These are phyloP conservation scores for Forsythia suspensa DNA, from an alignment of 257 asterid genomes.

Conservation along the genomic window DNA sequence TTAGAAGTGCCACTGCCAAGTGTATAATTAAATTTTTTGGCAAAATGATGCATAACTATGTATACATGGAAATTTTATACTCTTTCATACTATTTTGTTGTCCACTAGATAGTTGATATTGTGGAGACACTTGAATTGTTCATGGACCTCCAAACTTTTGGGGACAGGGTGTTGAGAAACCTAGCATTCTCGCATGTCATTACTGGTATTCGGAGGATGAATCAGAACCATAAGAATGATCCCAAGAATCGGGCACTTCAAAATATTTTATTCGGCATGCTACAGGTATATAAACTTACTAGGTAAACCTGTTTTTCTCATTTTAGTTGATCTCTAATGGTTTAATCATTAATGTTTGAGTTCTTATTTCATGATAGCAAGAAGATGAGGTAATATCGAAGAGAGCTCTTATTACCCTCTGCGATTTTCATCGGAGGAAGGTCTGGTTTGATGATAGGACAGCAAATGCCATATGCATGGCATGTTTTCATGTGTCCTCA, in stretches of 20 bases:
- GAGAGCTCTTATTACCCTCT: constrained; percentile 69
- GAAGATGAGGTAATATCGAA: constrained; percentile 89
- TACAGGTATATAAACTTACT: constrained; percentile 58
- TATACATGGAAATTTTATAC: not conserved
- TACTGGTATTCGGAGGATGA: constrained; percentile 68
- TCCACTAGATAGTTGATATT: constrained; percentile 58
- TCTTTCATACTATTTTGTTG: constrained; percentile 17
- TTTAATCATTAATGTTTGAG: constrained; percentile 18
- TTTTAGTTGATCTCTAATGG: not conserved
- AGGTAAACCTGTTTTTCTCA: constrained; percentile 12
- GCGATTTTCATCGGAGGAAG: constrained; percentile 84
- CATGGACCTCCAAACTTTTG: constrained; percentile 91
- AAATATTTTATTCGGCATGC: constrained; percentile 65
- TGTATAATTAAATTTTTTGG: not conserved
- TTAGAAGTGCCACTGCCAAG: too few species aligned
- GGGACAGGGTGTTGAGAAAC: constrained; percentile 57
- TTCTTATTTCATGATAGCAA: constrained; percentile 48
- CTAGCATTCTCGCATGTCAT: constrained; percentile 78
- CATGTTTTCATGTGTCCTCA: constrained; percentile 79
- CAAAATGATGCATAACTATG: not conserved
- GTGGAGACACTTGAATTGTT: constrained; percentile 66
- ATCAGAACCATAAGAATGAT: constrained; percentile 89
- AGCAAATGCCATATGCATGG: constrained; percentile 85
- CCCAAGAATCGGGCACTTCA: constrained; percentile 78
- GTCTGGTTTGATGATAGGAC: constrained; percentile 93